A percentile compares a stretch with the other conserved stretches of the same genome.
phyloP scores from a whole-genome alignment of 176 grass and related monocot genomes.

The Musa schizocarpa region DNA sequence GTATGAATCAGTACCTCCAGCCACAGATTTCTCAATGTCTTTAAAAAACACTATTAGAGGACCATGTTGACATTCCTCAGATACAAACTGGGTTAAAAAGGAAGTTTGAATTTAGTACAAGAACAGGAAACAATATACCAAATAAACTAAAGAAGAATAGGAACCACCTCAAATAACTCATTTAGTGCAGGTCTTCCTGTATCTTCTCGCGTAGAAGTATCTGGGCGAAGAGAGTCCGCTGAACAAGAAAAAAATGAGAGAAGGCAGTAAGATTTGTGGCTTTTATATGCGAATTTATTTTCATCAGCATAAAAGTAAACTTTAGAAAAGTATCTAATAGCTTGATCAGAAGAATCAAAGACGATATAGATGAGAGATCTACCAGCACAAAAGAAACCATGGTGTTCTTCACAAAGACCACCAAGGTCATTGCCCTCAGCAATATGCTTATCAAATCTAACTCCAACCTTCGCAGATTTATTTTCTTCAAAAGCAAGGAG shows the following conservation, averaged over 20 bases:
- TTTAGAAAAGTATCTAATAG: no score
- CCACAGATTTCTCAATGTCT: constrained; percentile 71
- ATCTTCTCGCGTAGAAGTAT: constrained; percentile 62
- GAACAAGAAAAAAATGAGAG: constrained; percentile 23
- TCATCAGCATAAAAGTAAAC: not conserved
- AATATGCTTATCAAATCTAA: constrained; percentile 8
- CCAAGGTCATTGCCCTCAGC: not conserved
- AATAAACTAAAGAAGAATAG: constrained; percentile 10
- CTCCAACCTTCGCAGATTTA: not conserved
- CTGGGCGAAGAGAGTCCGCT: constrained; percentile 68
- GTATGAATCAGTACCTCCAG: constrained; percentile 60
- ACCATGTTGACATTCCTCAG: constrained; percentile 57
- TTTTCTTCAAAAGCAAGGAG: constrained; percentile 12
- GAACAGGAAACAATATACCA: constrained; percentile 11
- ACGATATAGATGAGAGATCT: not conserved
- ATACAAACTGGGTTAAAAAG: constrained; percentile 40
- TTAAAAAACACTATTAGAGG: constrained; percentile 73
- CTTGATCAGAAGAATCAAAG: not conserved
- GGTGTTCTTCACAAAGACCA: constrained; percentile 1
- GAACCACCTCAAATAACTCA: constrained; percentile 67
- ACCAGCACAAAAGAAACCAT: constrained; percentile 25
- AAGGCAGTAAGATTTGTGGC: not conserved
- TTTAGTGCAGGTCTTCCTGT: constrained; percentile 70
- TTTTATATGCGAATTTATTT: no score
- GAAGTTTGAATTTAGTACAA: constrained; percentile 22